A percentile compares a stretch with the other conserved stretches of the same genome.
These are phyloP conservation scores for Neocucurbitaria cava DNA, from an alignment of 2,329 filamentous ascomycete species.

Conservation along the genomic window DNA sequence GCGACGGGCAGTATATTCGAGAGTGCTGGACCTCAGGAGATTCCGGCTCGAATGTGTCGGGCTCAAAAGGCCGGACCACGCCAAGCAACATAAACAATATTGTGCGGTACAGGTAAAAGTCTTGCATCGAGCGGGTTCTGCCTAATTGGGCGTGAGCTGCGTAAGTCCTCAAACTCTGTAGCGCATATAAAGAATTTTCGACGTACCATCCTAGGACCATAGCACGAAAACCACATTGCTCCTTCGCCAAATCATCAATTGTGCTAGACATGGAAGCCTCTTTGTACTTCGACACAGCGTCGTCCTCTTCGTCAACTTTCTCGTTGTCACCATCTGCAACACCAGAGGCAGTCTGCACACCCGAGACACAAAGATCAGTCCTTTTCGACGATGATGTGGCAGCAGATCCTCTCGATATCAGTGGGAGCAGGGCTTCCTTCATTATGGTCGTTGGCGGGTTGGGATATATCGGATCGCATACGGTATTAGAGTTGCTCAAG, in stretches of 20 bases:
- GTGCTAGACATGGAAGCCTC: constrained; percentile 29
- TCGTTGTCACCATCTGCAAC: constrained; percentile 33
- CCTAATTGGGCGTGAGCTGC: constrained; percentile 38
- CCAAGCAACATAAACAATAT: constrained; percentile 48
- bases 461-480: constrained; percentile 65
- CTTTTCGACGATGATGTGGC: constrained; percentile 57
- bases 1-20: constrained; percentile 44
- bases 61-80: constrained; percentile 41
- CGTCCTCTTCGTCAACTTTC: constrained; percentile 38
- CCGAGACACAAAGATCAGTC: constrained; percentile 53
- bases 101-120: constrained; percentile 40
- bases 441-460: constrained; percentile 62
- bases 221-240: constrained; percentile 21
- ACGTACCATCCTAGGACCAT: constrained; percentile 28
- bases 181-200: constrained; percentile 45
- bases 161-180: constrained; percentile 25
- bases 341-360: constrained; percentile 48
- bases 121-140: constrained; percentile 42
- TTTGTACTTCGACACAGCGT: constrained; percentile 27
- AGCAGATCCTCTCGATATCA: constrained; percentile 51
- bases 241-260: constrained; percentile 19
- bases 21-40: constrained; percentile 40
- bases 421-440: constrained; percentile 48
- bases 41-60: constrained; percentile 42
- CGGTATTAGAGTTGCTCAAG: constrained; percentile 61